A percentile compares a stretch with the other conserved stretches of the same genome.
Evolutionary conservation across 495 filamentous ascomycete species (phyloP).

Genomic region (Pyrenula aspistea): DNA sequence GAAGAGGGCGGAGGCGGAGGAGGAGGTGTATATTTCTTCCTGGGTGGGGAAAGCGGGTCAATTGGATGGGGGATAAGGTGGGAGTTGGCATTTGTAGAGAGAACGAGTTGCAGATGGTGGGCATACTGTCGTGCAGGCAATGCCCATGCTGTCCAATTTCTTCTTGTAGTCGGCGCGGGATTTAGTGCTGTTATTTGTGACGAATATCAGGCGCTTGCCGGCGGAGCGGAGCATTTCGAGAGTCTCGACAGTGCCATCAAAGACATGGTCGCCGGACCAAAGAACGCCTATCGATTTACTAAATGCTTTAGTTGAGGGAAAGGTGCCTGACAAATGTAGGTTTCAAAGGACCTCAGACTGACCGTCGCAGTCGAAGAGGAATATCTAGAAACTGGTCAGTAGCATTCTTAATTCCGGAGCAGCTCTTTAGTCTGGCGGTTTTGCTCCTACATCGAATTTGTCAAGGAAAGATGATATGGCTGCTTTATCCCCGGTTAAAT

Average conservation of each 20-base stretch:
- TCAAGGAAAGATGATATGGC: constrained; percentile 73
- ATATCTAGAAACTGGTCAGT: constrained; percentile 46
- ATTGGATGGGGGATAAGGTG: constrained; percentile 10
- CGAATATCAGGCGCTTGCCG: constrained; percentile 92
- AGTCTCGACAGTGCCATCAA: constrained; percentile 72
- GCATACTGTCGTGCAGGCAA: constrained; percentile 55
- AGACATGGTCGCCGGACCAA: constrained; percentile 88
- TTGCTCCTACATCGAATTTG: constrained; percentile 71
- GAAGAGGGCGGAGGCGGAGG: constrained; percentile 91
- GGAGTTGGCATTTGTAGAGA: not conserved
- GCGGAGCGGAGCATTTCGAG: constrained; percentile 55
- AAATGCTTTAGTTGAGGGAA: not conserved
- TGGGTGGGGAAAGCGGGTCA: constrained; percentile 11
- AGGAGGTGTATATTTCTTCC: constrained; percentile 93
- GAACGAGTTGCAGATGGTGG: constrained; percentile 4
- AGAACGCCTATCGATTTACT: constrained; percentile 56
- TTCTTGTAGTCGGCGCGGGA: constrained; percentile 84
- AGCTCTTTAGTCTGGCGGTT: no score
- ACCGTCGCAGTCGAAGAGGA: constrained; percentile 98
- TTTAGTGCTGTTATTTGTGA: constrained; percentile 98
- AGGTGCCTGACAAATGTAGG: constrained; percentile 4
- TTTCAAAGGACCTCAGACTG: constrained; percentile 13
- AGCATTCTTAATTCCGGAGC: no score
- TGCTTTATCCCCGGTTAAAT: constrained; percentile 67
- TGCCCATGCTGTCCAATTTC: constrained; percentile 74